Evolutionary conservation across 2,329 filamentous ascomycete genomes (phyloP), one percentile per base, ranked within the genome.

Genomic region (Mariannaea elegans): DNA sequence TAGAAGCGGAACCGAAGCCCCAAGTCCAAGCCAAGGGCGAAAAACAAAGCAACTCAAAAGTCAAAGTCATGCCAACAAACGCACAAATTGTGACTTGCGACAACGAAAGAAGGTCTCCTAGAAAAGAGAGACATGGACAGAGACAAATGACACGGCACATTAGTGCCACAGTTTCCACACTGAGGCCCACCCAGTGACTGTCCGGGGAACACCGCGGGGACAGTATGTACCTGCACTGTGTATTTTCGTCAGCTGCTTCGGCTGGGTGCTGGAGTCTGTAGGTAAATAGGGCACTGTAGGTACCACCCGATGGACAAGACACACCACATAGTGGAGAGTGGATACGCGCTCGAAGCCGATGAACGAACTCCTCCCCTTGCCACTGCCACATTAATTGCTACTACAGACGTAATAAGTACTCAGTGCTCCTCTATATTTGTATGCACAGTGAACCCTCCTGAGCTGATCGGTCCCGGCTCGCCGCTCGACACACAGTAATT

Each of bases 181-280:
- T n/a, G 32, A 50, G 32, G 13, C 14, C 32, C 32, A 36, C 32
- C 32, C 24, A 27, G 24, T 27, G 18, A n/a, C 9, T 18, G 23
- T 55, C 52, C 34, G 52, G 52, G 51, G 52, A 55, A 55, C 52
- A 55, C 52, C 24, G n/a, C n/a, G 52, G 52, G 41, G 42, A 21
- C 32, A 48, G 32, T 52, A n/a, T 29, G 16, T 21, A 19, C 16
- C 10, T 14, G 10, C 13, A 36, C 7, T 36, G 32, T 14, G 32
- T n/a, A 13, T 36, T 36, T 36, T 5, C 12, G 38, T 21, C 38
- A 41, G 38, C 18, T 41, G 38, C 38, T 6, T 18, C 12, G n/a
- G 38, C 38, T 41, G 38, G 38, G 24, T 27, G 24, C 24, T 27
- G 24, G 24, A 27, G 24, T 6, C 24, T n/a, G n/a, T n/a, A n/a